phyloP scores from a whole-genome alignment of 1,284 basidiomycete species.

The Tylopilus orsonianus region DNA sequence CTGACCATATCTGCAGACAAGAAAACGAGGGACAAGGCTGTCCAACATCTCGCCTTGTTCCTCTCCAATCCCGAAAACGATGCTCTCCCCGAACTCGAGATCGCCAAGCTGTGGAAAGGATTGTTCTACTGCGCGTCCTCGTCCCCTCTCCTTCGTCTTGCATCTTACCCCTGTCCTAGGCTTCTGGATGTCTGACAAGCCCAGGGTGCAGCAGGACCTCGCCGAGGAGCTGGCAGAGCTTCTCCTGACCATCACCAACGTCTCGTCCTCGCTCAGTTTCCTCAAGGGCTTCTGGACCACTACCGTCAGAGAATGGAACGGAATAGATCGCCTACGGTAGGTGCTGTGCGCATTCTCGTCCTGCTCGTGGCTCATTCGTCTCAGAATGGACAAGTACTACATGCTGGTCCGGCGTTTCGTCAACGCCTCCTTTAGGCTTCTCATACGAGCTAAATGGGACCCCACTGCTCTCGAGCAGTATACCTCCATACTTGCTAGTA shows the following conservation, averaged over 20 bases:
- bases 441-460: constrained; percentile 75
- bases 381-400: constrained; percentile 95
- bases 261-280: constrained; percentile 69
- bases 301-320: constrained; percentile 88
- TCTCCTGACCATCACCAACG: constrained; percentile 64
- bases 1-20: constrained; percentile 59
- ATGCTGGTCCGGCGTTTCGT: constrained; percentile 90
- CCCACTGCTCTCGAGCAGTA: constrained; percentile 53
- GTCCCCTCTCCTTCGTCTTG: not conserved
- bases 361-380: constrained; percentile 5
- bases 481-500: constrained; percentile 61
- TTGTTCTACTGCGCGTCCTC: constrained; percentile 87
- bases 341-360: constrained; percentile 14
- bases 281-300: constrained; percentile 89
- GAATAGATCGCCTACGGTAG: constrained; percentile 87
- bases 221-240: constrained; percentile 85
- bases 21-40: constrained; percentile 85
- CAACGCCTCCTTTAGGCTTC: constrained; percentile 80
- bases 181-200: constrained; percentile 99
- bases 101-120: constrained; percentile 96
- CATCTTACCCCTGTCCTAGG: constrained; percentile 46
- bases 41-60: constrained; percentile 75
- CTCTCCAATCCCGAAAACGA: constrained; percentile 63
- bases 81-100: constrained; percentile 68
- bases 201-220: constrained; percentile 90